Evolutionary conservation across 2,329 filamentous ascomycete species (phyloP).

Genomic region (Fusarium solani-melongenae): DNA sequence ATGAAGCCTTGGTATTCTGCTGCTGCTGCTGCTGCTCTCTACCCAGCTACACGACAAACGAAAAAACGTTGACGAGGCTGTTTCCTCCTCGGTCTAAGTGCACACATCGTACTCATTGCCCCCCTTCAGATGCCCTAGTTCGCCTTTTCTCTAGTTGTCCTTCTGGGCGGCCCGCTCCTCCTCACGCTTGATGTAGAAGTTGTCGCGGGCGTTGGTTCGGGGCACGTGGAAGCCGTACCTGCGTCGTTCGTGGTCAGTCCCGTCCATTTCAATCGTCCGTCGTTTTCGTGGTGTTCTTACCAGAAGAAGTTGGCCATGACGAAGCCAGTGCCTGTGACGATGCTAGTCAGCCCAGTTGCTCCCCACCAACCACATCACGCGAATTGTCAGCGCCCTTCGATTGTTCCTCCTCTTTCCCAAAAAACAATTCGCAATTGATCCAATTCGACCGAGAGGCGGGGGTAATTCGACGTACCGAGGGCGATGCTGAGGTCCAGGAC

Average conservation of each 20-base stretch:
- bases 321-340: conserved; percentile 61
- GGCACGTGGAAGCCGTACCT: conserved; percentile 74
- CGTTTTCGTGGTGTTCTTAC: conserved; percentile 53
- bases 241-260: conserved; percentile 24
- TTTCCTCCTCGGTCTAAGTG: conserved; percentile 24
- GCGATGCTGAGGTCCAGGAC: conserved; percentile 66
- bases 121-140: conserved; percentile 1
- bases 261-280: not conserved
- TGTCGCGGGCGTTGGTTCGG: conserved; percentile 68
- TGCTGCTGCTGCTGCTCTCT: conserved; percentile 34
- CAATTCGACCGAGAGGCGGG: not conserved
- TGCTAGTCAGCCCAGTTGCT: conserved; percentile 48
- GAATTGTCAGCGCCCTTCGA: conserved; percentile 38
- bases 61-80: conserved; percentile 31
- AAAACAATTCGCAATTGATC: conserved; percentile 6
- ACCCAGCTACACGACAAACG: conserved; percentile 41
- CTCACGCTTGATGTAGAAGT: conserved; percentile 69
- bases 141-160: conserved; percentile 39
- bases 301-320: conserved; percentile 67
- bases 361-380: conserved; percentile 39
- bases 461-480: conserved; percentile 60
- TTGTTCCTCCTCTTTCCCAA: conserved; percentile 17
- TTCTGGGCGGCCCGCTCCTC: conserved; percentile 61
- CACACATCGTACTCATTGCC: conserved; percentile 14
- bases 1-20: conserved; percentile 39